Conservation (phyloP, 192 early-diverging fungal genomes). For the Funneliformis mosseae region DNA sequence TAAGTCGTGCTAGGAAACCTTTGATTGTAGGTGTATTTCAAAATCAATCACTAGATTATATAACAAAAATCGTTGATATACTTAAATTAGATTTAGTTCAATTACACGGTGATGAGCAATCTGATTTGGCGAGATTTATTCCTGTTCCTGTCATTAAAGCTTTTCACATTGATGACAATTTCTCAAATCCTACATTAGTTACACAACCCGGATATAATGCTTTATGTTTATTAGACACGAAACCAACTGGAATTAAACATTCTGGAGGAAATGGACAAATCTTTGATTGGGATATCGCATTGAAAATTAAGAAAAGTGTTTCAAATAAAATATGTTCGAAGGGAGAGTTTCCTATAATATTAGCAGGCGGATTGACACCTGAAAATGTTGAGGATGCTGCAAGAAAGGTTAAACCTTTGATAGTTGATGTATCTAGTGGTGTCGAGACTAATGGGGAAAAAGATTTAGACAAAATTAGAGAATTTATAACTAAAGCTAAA, state of each 20-base stretch:
- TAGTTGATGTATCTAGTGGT: constrained; percentile 93
- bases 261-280: constrained; percentile 78
- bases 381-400: constrained; percentile 83
- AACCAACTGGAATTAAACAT: constrained; percentile 50
- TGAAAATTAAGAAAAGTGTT: constrained; percentile 41
- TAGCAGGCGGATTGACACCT: constrained; percentile 89
- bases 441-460: constrained; percentile 85
- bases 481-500: constrained; percentile 72
- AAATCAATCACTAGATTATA: constrained; percentile 79
- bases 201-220: constrained; percentile 59
- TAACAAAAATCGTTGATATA: constrained; percentile 60
- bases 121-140: constrained; percentile 64
- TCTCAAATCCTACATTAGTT: constrained; percentile 41
- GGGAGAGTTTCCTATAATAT: constrained; percentile 68
- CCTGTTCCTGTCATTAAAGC: constrained; percentile 89
- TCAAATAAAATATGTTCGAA: constrained; percentile 22
- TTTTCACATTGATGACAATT: constrained; percentile 76
- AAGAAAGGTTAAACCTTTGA: constrained; percentile 68
- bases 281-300: constrained; percentile 89
- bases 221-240: constrained; percentile 65
- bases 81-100: constrained; percentile 90
- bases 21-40: constrained; percentile 93
- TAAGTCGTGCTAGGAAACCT: constrained; percentile 62
- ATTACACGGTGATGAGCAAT: constrained; percentile 84
- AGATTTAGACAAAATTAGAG: constrained; percentile 72